Conservation (phyloP, 129 eudicot species). For the Centrapalus pauciflorus region DNA sequence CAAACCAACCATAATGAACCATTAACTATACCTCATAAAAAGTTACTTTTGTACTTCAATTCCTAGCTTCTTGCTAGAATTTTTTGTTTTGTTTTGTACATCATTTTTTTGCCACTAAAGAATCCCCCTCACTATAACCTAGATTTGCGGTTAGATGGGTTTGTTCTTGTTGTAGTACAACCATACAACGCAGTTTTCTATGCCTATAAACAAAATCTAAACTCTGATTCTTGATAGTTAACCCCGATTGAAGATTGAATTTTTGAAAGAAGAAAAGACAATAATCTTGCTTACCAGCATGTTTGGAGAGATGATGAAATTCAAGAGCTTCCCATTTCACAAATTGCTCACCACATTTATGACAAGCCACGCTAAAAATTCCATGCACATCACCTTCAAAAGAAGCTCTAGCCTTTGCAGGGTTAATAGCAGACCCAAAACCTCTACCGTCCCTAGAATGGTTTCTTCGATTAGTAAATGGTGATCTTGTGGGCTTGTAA, state of each 20-base stretch:
- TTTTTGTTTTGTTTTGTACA: no score
- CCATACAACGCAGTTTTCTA: neutral
- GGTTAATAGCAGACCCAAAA: conserved; percentile 26
- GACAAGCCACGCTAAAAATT: conserved; percentile 41
- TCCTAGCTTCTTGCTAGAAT: no score
- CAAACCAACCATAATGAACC: neutral
- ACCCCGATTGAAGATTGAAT: neutral
- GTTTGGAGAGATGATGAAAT: conserved; percentile 81
- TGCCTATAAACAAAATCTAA: neutral
- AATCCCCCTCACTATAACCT: no score
- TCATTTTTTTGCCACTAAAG: no score
- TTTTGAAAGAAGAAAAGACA: neutral
- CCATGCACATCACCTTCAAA: conserved; percentile 42
- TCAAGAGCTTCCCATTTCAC: conserved; percentile 75
- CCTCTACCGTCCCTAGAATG: conserved; percentile 34
- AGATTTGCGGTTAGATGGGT: neutral
- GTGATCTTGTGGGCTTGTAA: conserved; percentile 30
- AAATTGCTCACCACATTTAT: conserved; percentile 76
- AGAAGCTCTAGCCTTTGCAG: conserved; percentile 41
- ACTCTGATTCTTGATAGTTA: neutral
- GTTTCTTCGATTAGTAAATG: conserved; percentile 23
- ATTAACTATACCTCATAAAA: neutral
- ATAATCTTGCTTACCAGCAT: conserved; percentile 54
- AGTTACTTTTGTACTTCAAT: no score
- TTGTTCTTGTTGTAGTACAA: neutral